phyloP scores from a whole-genome alignment of 2,329 filamentous ascomycete genomes.

The Chaetomium strumarium region DNA sequence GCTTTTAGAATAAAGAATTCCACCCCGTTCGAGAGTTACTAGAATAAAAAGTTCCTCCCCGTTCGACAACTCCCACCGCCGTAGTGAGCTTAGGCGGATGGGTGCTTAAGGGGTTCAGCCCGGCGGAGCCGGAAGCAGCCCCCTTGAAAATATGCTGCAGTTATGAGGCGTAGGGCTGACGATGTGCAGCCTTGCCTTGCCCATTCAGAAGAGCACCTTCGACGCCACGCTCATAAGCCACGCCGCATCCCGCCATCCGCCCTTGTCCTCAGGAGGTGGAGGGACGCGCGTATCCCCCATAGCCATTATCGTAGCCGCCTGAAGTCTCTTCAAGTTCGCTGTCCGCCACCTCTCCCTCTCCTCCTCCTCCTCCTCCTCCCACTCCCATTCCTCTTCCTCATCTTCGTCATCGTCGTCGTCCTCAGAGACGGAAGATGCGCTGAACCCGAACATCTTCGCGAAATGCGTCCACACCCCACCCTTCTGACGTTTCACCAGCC shows the following conservation, averaged over 20 bases:
- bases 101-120: too few relatives aligned
- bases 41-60: too few relatives aligned
- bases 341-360: constrained; percentile 8
- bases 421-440: constrained; percentile 47
- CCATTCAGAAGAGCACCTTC: too few relatives aligned
- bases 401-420: constrained; percentile 49
- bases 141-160: too few relatives aligned
- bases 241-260: constrained; percentile 60
- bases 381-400: constrained; percentile 32
- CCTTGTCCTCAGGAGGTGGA: constrained; percentile 48
- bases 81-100: too few relatives aligned
- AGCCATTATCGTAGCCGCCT: constrained; percentile 33
- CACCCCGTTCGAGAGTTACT: too few relatives aligned
- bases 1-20: too few relatives aligned
- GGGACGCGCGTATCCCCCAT: constrained; percentile 39
- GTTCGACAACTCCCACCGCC: too few relatives aligned
- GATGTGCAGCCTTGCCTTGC: too few relatives aligned
- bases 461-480: constrained; percentile 54
- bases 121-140: too few relatives aligned
- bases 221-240: constrained; percentile 41
- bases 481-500: constrained; percentile 49
- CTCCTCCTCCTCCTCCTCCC: constrained; percentile 29
- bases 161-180: too few relatives aligned
- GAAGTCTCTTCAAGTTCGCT: constrained; percentile 34
- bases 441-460: constrained; percentile 52